A percentile compares a stretch with the other conserved stretches of the same genome.
phyloP scores from a whole-genome alignment of 164 flowering plant genomes.

The Piper longum region DNA sequence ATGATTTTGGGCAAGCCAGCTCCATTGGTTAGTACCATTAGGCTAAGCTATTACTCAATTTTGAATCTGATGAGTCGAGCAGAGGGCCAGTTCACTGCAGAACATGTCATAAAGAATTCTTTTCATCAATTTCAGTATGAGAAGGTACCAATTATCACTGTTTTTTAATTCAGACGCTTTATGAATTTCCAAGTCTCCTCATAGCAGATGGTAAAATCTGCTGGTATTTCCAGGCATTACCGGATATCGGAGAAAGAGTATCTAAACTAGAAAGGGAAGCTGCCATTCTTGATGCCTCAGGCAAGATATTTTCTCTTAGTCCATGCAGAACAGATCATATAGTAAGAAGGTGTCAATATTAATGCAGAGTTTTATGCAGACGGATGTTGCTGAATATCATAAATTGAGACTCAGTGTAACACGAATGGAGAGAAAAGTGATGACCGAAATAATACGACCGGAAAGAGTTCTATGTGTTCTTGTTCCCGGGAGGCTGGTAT shows the following conservation, averaged over 20 bases:
- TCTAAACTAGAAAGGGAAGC: conserved; percentile 78
- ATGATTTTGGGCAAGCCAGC: conserved; percentile 98
- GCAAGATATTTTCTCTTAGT: conserved; percentile 40
- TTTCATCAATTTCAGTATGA: conserved; percentile 98
- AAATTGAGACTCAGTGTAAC: conserved; percentile 63
- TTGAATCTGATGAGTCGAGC: conserved; percentile 95
- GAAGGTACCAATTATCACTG: conserved; percentile 37
- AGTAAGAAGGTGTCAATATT: no score
- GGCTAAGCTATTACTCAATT: conserved; percentile 90
- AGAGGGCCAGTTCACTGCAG: conserved; percentile 97
- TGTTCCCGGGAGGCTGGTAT: conserved; percentile 83
- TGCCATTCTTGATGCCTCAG: conserved; percentile 73
- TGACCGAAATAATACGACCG: conserved; percentile 86
- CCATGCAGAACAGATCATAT: neutral
- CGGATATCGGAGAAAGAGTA: conserved; percentile 71
- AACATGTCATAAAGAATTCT: conserved; percentile 89
- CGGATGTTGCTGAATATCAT: conserved; percentile 84
- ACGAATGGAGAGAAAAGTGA: conserved; percentile 80
- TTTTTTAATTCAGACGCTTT: neutral
- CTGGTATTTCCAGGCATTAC: conserved; percentile 49
- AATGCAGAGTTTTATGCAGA: conserved; percentile 20
- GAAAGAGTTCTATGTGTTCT: conserved; percentile 79
- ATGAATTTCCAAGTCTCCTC: neutral
- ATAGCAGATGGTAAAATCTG: no score
- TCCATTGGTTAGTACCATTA: conserved; percentile 90